Percentiles rank a stretch among this genome's conserved stretches.
phyloP scores from a whole-genome alignment of 768 basidiomycete species.

The Lentinus brumalis region DNA sequence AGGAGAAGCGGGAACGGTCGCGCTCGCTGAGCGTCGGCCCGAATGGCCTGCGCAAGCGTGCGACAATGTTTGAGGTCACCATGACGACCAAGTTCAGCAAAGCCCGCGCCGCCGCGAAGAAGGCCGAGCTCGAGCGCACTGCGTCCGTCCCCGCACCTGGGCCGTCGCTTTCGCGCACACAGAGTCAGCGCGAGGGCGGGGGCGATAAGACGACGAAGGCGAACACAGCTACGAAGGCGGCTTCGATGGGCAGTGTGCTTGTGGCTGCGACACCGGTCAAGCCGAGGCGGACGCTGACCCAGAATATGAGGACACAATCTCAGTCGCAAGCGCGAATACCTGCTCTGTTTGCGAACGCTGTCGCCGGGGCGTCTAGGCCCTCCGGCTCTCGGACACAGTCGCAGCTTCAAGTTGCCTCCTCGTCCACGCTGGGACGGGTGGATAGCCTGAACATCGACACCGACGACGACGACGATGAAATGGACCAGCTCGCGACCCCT shows the following conservation, averaged over 20 bases:
- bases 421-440: constrained; percentile 2
- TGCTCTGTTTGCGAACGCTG: constrained; percentile 4
- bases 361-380: background rate
- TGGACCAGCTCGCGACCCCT: constrained; percentile 6
- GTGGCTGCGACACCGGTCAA: constrained; percentile 61
- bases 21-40: constrained; percentile 35
- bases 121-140: constrained; percentile 4
- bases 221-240: background rate
- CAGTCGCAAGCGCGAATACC: constrained; percentile 9
- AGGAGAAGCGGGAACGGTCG: constrained; percentile 49
- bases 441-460: constrained; percentile 5
- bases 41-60: constrained; percentile 46
- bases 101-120: constrained; percentile 11
- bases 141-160: background rate
- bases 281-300: constrained; percentile 15
- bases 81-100: constrained; percentile 68
- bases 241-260: constrained; percentile 41
- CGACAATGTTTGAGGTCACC: constrained; percentile 71
- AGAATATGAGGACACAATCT: background rate
- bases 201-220: background rate
- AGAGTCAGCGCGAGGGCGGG: constrained; percentile 4
- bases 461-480: constrained; percentile 1
- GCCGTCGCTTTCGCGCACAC: constrained; percentile 10
- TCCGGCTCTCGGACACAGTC: background rate
- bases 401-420: background rate